Percentiles rank a stretch among this genome's conserved stretches.
phyloP scores from a whole-genome alignment of 805 yeast species.

The Hanseniaspora jakobsenii region DNA sequence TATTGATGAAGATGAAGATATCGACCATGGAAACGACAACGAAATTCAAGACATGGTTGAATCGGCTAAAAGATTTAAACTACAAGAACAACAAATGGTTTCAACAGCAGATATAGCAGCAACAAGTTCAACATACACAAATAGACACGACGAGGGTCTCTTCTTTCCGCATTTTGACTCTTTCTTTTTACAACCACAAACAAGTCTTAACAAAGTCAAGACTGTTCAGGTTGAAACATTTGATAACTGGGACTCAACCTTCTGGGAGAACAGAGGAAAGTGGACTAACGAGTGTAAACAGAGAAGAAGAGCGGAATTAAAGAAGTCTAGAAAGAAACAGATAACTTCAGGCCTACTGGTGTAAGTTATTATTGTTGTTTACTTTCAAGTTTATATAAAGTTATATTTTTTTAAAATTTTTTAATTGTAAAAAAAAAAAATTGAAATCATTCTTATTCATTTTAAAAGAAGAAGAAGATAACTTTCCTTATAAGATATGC shows the following conservation, averaged over 20 bases:
- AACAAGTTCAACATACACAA: constrained; percentile 11
- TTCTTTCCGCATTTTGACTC: constrained; percentile 79
- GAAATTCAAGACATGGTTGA: constrained; percentile 22
- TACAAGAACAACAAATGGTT: constrained; percentile 12
- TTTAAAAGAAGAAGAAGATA: too few species aligned
- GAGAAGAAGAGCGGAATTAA: constrained; percentile 58
- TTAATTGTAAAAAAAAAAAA: too few species aligned
- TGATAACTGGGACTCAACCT: constrained; percentile 56
- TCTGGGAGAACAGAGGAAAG: constrained; percentile 74
- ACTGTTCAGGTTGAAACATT: constrained; percentile 29
- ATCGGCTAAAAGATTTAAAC: constrained; percentile 19
- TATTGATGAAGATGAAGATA: constrained; percentile 38
- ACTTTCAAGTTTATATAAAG: too few species aligned
- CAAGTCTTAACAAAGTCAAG: constrained; percentile 52
- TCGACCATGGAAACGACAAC: constrained; percentile 29
- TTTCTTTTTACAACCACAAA: constrained; percentile 75
- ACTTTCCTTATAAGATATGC: too few species aligned
- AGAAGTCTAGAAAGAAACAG: constrained; percentile 40
- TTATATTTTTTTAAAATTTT: too few species aligned
- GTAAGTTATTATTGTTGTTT: too few species aligned
- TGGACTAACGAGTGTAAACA: constrained; percentile 64
- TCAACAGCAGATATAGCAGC: not conserved
- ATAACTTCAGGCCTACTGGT: too few species aligned
- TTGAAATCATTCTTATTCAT: too few species aligned
- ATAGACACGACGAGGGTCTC: constrained; percentile 35